These are phyloP conservation scores for Leccinum subgranulosum DNA, from an alignment of 768 basidiomycete genomes.

Conservation along the genomic window DNA sequence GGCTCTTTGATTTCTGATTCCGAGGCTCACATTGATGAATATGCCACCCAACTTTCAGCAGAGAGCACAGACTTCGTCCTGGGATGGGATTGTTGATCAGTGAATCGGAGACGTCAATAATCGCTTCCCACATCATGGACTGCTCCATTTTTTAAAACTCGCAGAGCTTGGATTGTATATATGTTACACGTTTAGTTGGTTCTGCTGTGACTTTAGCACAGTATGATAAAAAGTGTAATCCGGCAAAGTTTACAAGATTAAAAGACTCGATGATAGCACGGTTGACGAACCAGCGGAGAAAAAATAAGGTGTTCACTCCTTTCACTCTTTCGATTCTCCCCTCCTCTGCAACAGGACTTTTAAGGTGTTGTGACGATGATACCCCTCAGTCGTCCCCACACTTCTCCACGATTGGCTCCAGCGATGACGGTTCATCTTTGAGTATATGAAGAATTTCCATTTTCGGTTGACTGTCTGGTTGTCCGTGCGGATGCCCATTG, in stretches of 20 bases:
- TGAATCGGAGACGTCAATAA: background rate
- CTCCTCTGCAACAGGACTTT: background rate
- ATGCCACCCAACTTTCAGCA: conserved; percentile 8
- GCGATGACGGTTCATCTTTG: conserved; percentile 15
- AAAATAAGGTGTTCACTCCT: too few species aligned
- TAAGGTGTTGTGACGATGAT: background rate
- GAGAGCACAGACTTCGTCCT: conserved; percentile 48
- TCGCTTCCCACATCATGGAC: background rate
- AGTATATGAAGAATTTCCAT: background rate
- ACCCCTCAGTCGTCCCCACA: background rate
- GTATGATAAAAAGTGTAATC: background rate
- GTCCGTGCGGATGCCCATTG: conserved; percentile 39
- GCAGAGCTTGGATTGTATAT: background rate
- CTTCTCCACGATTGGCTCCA: conserved; percentile 19
- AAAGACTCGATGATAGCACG: background rate
- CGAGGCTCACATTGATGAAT: conserved; percentile 12
- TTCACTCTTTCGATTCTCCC: background rate
- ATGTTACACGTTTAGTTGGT: background rate
- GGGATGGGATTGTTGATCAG: conserved; percentile 70
- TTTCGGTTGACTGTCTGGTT: conserved; percentile 26
- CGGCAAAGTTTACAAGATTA: background rate
- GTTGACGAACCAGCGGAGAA: background rate
- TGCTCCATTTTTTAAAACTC: background rate
- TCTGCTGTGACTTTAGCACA: background rate
- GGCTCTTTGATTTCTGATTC: conserved; percentile 37